phyloP scores from a whole-genome alignment of 2,329 filamentous ascomycete genomes.

The Aspergillus viridinutans region DNA sequence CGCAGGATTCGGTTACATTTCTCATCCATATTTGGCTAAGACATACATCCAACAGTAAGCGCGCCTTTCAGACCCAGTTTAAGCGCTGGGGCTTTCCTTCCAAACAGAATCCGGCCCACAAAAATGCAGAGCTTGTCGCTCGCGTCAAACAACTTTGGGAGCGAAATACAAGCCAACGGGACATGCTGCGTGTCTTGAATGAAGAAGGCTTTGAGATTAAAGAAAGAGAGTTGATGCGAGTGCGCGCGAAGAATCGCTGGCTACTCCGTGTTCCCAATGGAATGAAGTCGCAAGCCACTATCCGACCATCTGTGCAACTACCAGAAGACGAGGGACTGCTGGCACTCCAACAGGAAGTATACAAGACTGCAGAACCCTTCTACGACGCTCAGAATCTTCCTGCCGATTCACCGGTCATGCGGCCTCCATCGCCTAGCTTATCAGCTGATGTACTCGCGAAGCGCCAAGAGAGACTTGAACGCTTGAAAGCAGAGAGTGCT shows the following conservation, averaged over 20 bases:
- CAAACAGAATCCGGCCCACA: conserved; percentile 68
- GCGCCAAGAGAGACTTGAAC: conserved; percentile 51
- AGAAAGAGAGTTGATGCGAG: conserved; percentile 64
- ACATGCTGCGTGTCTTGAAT: conserved; percentile 68
- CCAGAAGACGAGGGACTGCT: conserved; percentile 36
- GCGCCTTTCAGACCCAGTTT: conserved; percentile 71
- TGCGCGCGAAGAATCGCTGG: conserved; percentile 67
- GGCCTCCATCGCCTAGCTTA: conserved; percentile 28
- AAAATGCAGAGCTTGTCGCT: conserved; percentile 62
- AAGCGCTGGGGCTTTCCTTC: conserved; percentile 74
- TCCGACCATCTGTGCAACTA: conserved; percentile 21
- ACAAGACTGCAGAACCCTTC: conserved; percentile 28
- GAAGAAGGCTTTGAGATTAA: conserved; percentile 71
- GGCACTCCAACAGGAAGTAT: conserved; percentile 38
- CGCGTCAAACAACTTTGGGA: conserved; percentile 76
- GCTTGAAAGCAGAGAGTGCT: conserved; percentile 56
- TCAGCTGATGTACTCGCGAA: conserved; percentile 49
- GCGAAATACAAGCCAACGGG: conserved; percentile 64
- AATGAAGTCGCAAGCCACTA: conserved; percentile 44
- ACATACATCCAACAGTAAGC: conserved; percentile 49
- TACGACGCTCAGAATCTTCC: conserved; percentile 25
- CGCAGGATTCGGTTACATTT: neutral
- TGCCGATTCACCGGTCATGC: conserved; percentile 16
- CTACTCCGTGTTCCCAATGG: conserved; percentile 60
- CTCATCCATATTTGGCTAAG: neutral